Percentiles rank a stretch among this genome's conserved stretches.
Conservation (phyloP, 1,284 basidiomycete species). For the Pseudozyma pruni region DNA sequence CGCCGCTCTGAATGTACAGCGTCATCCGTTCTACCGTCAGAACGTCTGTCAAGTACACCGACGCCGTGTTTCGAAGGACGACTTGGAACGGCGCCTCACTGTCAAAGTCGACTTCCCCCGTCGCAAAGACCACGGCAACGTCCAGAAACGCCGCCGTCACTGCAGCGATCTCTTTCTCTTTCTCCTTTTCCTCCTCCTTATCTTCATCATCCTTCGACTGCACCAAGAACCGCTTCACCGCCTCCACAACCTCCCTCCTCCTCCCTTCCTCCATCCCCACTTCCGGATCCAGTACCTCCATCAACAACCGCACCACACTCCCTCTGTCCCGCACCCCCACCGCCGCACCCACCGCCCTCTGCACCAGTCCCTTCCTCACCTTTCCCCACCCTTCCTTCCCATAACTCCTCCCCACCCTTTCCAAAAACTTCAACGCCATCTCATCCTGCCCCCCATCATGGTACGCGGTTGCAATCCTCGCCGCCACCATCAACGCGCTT, state of each 20-base stretch:
- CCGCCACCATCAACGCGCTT: slow-evolving; percentile 44
- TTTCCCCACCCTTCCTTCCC: slow-evolving; percentile 25
- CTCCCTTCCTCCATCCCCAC: slow-evolving; percentile 4
- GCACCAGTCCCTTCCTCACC: slow-evolving; percentile 18
- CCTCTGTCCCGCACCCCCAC: slow-evolving; percentile 17
- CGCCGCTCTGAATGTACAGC: slow-evolving; percentile 10
- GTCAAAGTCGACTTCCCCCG: slow-evolving; percentile 17
- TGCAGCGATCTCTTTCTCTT: background rate
- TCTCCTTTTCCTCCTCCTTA: background rate
- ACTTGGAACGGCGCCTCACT: slow-evolving; percentile 17
- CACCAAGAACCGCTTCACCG: slow-evolving; percentile 7
- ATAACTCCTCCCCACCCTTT: slow-evolving; percentile 55
- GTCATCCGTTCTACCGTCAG: slow-evolving; percentile 1
- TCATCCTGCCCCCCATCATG: slow-evolving; percentile 33
- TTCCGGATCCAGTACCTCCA: slow-evolving; percentile 18
- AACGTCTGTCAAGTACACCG: slow-evolving; percentile 8
- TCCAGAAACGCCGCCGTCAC: slow-evolving; percentile 6
- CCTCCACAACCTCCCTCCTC: slow-evolving; percentile 8
- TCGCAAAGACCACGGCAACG: slow-evolving; percentile 10
- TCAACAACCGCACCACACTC: slow-evolving; percentile 15
- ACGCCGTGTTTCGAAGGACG: slow-evolving; percentile 12
- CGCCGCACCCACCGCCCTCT: slow-evolving; percentile 31
- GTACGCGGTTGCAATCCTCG: slow-evolving; percentile 52
- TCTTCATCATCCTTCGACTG: slow-evolving; percentile 4
- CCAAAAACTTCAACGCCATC: slow-evolving; percentile 58